Evolutionary conservation across 2,329 filamentous ascomycete species (phyloP), one percentile per base, ranked within the genome.

Genomic region (Dothidotthia symphoricarpi): DNA sequence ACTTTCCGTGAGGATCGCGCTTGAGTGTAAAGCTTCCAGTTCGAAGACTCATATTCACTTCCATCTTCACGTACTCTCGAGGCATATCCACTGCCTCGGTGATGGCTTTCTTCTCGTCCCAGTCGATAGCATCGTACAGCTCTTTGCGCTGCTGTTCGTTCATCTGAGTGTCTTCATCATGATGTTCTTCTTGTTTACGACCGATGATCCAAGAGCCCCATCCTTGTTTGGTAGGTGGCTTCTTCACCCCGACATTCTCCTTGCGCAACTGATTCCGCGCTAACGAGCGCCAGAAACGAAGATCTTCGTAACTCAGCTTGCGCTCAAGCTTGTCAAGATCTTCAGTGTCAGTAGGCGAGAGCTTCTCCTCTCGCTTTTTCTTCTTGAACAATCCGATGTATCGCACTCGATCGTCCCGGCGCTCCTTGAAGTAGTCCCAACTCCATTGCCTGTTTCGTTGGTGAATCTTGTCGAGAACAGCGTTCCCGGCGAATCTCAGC

Each of bases 331-430:
- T 75, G 28, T 83, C 80, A 2, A 96, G 63, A 26, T 90, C 86
- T 29, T 84, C 81, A 2, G 68, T 75, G 52, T 98, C 93, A 6
- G 83, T 74, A 0, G 82, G 65, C 0, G 81, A 76, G 9, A 96
- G 70, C 38, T 73, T 73, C 52, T 83, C 78, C 43, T 86, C 85
- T 44, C 82, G 81, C 53, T 80, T 83, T 67, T 83, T 87, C 71
- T 95, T 96, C 69, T 97, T 98, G 78, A 97, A 99, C 1, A 98
- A 72, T 43, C 88, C 82, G 44, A 97, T 96, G 63, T 98, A 99
- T 30, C 81, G 80, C 44, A 81, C 80, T 31, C 93, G 86, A 57
- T 97, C 86, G 63, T 98, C 91, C 51, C 93, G 81, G 36, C 93
- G 83, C 65, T 98, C 90, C 42, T 83, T 85, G 69, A 98, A 94